phyloP scores from a whole-genome alignment of 2,329 filamentous ascomycete species.

The Colletotrichum sp. region DNA sequence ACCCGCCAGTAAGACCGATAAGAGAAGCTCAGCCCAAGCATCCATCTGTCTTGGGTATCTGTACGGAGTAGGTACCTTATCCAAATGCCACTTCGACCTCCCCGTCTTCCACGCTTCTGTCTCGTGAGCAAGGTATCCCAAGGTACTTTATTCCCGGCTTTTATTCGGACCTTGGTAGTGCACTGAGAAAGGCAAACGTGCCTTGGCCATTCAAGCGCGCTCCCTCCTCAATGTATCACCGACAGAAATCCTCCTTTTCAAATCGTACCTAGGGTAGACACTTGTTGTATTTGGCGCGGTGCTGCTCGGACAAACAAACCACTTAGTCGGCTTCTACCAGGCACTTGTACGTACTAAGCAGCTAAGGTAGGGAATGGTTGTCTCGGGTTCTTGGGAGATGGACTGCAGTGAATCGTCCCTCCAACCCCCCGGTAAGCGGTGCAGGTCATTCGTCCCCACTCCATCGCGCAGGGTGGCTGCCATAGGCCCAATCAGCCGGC shows the following conservation, averaged over 20 bases:
- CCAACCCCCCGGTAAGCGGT: slow-evolving; percentile 1
- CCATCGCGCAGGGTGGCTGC: not conserved
- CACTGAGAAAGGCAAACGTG: not conserved
- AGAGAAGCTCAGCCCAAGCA: not conserved
- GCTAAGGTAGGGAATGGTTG: not conserved
- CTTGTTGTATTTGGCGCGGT: not conserved
- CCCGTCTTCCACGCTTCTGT: not conserved
- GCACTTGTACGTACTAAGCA: not conserved
- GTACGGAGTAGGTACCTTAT: not conserved
- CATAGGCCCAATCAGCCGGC: slow-evolving; percentile 6
- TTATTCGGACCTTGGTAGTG: not conserved
- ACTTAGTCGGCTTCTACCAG: not conserved
- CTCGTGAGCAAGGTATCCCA: not conserved
- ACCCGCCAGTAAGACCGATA: not conserved
- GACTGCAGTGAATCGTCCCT: not conserved
- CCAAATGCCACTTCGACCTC: not conserved
- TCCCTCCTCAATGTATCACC: not conserved
- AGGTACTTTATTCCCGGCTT: not conserved
- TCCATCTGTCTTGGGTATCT: not conserved
- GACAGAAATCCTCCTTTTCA: not conserved
- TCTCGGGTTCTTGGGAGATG: not conserved
- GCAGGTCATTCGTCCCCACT: slow-evolving; percentile 15
- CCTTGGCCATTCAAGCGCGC: not conserved
- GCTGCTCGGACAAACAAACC: not conserved
- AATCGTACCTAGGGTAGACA: not conserved